Evolutionary conservation across 2,329 filamentous ascomycete genomes (phyloP).

Genomic region (Aspergillus piperis): DNA sequence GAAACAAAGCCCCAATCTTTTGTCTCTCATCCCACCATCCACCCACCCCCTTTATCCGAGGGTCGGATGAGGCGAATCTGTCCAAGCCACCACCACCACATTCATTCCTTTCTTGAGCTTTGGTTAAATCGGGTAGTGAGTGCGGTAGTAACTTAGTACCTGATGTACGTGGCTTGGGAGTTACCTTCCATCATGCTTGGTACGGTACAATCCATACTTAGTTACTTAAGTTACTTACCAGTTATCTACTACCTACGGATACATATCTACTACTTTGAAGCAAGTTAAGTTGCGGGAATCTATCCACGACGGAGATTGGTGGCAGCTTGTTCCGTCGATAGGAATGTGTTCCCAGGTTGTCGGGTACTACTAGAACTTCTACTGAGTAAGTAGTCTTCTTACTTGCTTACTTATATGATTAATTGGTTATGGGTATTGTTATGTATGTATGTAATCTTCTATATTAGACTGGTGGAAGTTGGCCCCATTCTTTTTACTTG

Average conservation of each 20-base stretch:
- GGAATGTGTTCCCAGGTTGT: neutral
- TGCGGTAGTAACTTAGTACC: neutral
- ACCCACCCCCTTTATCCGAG: neutral
- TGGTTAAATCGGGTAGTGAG: neutral
- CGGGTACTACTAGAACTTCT: too few species aligned
- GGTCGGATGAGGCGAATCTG: neutral
- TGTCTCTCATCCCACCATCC: neutral
- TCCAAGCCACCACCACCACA: neutral
- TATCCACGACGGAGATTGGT: neutral
- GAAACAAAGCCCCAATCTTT: neutral
- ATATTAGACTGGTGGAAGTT: too few species aligned
- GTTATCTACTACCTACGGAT: neutral
- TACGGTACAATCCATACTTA: too few species aligned
- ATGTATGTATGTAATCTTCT: too few species aligned
- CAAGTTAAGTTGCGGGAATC: too few species aligned
- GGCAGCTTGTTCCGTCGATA: slow-evolving; percentile 6
- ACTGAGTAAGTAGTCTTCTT: too few species aligned
- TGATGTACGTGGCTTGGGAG: neutral
- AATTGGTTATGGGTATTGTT: too few species aligned
- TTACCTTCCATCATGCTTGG: neutral
- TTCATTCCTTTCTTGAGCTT: neutral
- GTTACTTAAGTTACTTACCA: too few species aligned
- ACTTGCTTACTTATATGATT: too few species aligned
- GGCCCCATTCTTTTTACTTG: too few species aligned
- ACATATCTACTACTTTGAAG: neutral